A percentile compares a stretch with the other conserved stretches of the same genome.
Conservation (phyloP, 805 yeast species). For the Cyberlindnera mrakii region DNA sequence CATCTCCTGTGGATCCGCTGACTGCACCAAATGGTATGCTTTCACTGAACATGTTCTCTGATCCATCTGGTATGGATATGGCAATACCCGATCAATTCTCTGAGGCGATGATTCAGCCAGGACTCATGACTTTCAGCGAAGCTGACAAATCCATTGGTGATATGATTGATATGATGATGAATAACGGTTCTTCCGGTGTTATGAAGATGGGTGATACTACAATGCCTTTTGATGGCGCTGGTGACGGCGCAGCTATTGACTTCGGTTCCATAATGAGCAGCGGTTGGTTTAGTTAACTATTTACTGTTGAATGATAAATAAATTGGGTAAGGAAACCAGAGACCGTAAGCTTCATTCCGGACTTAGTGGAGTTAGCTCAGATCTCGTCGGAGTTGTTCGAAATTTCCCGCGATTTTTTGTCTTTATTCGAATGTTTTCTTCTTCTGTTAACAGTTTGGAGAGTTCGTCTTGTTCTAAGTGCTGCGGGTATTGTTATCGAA, state of each 20-base stretch:
- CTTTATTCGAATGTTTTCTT: no score
- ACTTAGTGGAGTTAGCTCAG: background rate
- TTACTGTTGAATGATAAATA: no score
- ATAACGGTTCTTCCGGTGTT: background rate
- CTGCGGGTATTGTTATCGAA: no score
- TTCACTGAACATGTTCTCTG: background rate
- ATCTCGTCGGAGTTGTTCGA: no score
- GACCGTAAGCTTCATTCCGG: background rate
- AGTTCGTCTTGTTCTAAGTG: no score
- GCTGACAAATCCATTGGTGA: background rate
- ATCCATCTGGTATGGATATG: background rate
- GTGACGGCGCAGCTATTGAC: conserved; percentile 10
- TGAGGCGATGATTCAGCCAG: background rate
- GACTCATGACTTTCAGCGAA: background rate
- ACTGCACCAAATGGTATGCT: background rate
- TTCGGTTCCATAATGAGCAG: conserved; percentile 16
- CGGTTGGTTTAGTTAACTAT: conserved; percentile 18
- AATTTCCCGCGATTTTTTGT: no score
- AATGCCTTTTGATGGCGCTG: conserved; percentile 3
- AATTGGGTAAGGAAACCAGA: no score
- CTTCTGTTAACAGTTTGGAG: no score
- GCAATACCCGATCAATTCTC: background rate
- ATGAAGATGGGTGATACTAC: background rate
- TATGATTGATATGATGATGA: conserved; percentile 1
- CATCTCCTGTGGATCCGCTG: background rate